Evolutionary conservation across 2,329 filamentous ascomycete species (phyloP), one percentile per base, ranked within the genome.

Genomic region (Penicillium sclerotiorum): DNA sequence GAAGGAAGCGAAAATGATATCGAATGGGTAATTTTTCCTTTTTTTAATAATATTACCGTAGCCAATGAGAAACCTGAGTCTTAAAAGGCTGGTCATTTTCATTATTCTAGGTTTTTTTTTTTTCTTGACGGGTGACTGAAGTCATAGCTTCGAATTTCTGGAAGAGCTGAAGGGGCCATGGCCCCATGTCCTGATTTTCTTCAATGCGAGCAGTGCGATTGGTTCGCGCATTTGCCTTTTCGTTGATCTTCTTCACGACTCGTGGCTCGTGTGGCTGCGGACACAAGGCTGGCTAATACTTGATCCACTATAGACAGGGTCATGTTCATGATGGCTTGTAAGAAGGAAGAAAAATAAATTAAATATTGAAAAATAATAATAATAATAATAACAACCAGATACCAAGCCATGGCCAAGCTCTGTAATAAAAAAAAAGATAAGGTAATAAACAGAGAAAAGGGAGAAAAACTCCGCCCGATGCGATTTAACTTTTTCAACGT

Each of bases 191-290:
- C n/a, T n/a, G n/a, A n/a, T n/a, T n/a, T n/a, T n/a, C n/a, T n/a
- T n/a, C n/a, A n/a, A n/a, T n/a, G n/a, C n/a, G n/a, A n/a, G n/a
- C n/a, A n/a, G n/a, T n/a, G n/a, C n/a, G n/a, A n/a, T n/a, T n/a
- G n/a, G n/a, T n/a, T n/a, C n/a, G n/a, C n/a, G n/a, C n/a, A n/a
- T n/a, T n/a, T n/a, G n/a, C n/a, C n/a, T n/a, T 33, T 13, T 21
- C 8, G 5, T 21, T 21, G 40, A 43, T 43, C 40, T 43, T 43
- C 40, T 43, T 43, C 40, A 43, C 27, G 17, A 11, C 7, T 21
- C 28, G 27, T 43, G 40, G 40, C 40, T 43, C 12, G 17, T 28
- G 25, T 13, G 25, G 25, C 25, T 13, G 13, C 13, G 25, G 13
- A 28, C 25, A 28, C 9, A 4, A 9, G 13, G 9, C 25, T 41